phyloP scores from a whole-genome alignment of 2,329 filamentous ascomycete genomes.

The Cryphonectria nitschkei region DNA sequence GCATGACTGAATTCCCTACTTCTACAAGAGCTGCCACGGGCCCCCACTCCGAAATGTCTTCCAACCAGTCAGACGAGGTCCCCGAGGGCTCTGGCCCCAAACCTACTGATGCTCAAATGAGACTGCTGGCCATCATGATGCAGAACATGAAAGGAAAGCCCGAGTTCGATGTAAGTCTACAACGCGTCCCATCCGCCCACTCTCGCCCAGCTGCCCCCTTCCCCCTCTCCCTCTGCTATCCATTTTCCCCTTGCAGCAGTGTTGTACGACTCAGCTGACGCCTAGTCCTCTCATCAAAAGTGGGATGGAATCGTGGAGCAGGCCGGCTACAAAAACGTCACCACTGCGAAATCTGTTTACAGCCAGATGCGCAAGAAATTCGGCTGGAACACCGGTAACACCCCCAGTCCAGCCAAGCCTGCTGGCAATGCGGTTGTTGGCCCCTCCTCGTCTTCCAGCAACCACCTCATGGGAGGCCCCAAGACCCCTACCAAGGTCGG shows the following conservation, averaged over 20 bases:
- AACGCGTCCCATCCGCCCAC: neutral
- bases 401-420: neutral
- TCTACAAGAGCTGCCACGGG: too few species aligned
- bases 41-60: slow-evolving; percentile 12
- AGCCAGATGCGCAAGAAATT: slow-evolving; percentile 29
- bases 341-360: slow-evolving; percentile 29
- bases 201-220: too few species aligned
- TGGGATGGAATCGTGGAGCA: slow-evolving; percentile 28
- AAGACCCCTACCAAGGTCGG: slow-evolving; percentile 25
- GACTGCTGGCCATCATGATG: slow-evolving; percentile 28
- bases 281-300: neutral
- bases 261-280: neutral
- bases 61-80: neutral
- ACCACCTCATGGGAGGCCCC: neutral
- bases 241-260: neutral
- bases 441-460: neutral
- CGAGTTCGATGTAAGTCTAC: slow-evolving; percentile 28
- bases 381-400: slow-evolving; percentile 1
- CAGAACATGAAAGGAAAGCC: slow-evolving; percentile 28
- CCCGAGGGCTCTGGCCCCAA: slow-evolving; percentile 20
- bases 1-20: neutral
- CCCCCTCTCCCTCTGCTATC: neutral
- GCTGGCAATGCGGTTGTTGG: neutral
- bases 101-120: slow-evolving; percentile 22
- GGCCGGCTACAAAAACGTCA: slow-evolving; percentile 27